These are phyloP conservation scores for Lentinula boryana DNA, from an alignment of 768 basidiomycete species.

Conservation along the genomic window DNA sequence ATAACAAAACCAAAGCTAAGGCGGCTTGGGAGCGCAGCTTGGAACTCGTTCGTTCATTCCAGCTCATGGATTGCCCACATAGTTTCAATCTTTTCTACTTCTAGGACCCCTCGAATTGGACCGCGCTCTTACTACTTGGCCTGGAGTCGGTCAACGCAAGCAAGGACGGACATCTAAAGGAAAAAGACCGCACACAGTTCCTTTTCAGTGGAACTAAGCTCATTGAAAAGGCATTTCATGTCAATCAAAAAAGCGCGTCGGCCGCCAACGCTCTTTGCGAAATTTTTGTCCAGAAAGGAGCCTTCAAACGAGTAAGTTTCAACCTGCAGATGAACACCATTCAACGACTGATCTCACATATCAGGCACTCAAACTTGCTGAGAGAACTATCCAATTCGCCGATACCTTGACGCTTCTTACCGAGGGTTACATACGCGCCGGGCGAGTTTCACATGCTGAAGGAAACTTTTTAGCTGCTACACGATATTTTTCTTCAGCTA, in stretches of 20 bases:
- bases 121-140: conserved; percentile 78
- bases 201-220: conserved; percentile 64
- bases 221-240: conserved; percentile 76
- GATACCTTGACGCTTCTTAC: conserved; percentile 82
- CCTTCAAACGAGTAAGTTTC: conserved; percentile 48
- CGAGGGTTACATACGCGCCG: conserved; percentile 83
- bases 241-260: conserved; percentile 70
- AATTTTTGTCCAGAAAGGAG: conserved; percentile 68
- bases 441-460: conserved; percentile 72
- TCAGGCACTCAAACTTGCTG: conserved; percentile 88
- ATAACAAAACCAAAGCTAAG: conserved; percentile 75
- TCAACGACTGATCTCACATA: neutral
- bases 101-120: conserved; percentile 75
- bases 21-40: conserved; percentile 88
- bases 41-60: conserved; percentile 58
- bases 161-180: conserved; percentile 59
- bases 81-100: neutral
- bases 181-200: conserved; percentile 54
- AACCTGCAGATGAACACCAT: neutral
- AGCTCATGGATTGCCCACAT: neutral
- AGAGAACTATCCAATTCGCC: conserved; percentile 89
- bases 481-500: conserved; percentile 62
- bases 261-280: conserved; percentile 83
- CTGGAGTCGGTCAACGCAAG: conserved; percentile 84
- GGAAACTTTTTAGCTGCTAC: conserved; percentile 59